Evolutionary conservation across 495 filamentous ascomycete species (phyloP), one percentile per base, ranked within the genome.

Genomic region (Xylona heveae): DNA sequence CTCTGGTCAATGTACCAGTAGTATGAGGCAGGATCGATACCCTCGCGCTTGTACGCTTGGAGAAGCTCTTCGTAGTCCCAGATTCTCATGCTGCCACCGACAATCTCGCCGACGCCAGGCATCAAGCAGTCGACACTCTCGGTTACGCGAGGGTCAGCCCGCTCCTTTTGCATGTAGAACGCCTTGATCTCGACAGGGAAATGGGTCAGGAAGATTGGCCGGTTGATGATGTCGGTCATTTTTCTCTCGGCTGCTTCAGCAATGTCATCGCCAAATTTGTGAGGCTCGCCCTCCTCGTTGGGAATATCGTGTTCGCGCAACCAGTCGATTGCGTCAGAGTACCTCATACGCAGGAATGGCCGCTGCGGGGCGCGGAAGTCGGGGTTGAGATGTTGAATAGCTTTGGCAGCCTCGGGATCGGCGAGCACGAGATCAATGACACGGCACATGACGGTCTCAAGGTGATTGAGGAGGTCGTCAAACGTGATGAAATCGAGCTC

Each of bases 1-100:
- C 88, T 64, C 69, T 92, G 82, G 55, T 97, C 88, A 6, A 82
- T 94, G 60, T 93, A 99, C 88, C 88, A 97, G 66, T 91, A 97
- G 55, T 97, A 97, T 9, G 78, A 73, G 48, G 68, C 68, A 18
- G 78, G 69, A 31, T 74, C 70, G 47, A 97, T 92, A 29, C 72
- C 78, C 50, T 91, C 76, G 38, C 78, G 66, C 55, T 78, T 68
- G 53, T 90, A 95, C 4, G 79, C 88, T 26, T 59, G 71, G 59
- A 95, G 74, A 43, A 95, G 51, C 59, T 95, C 83, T n/a, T 90
- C 74, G 43, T 83, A 80, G 41, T 79, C 68, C 36, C 83, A 68
- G 68, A 95, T 93, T 48, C 88, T 78, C 85, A 95, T 94, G 50
- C 73, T 81, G 2, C 85, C 90, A 31, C 88, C 88, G 5, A 95